Evolutionary conservation across 306 rosid species (phyloP), one percentile per base, ranked within the genome.

Genomic region (Glycyrrhiza uralensis): DNA sequence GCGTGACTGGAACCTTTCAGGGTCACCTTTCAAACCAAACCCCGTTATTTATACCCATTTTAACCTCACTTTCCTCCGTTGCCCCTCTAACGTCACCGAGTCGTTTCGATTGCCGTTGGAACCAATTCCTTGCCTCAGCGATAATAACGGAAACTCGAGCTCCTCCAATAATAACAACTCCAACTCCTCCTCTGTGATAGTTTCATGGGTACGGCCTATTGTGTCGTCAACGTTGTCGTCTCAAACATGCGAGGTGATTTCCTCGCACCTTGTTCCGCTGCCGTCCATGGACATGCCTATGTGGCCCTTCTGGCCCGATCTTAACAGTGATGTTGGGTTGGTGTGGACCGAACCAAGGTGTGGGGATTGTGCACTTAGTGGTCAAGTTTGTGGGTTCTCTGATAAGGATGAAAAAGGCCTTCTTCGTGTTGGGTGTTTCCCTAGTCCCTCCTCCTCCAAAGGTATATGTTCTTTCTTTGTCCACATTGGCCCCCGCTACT

Each of bases 261-360:
- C 78, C 44, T 60, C 28, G 6, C 86, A 35, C 52, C 1, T 5
- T n/a, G 80, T 81, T 26, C 96, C 89, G 3, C 14, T 66, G 0
- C 26, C 63, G 0, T 0, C 2, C 13, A 1, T 35, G 62, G 52
- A 64, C 51, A 22, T 35, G 46, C 35, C 63, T 32, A 6, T 38
- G 66, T 39, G 61, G 82, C 66, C 55, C 2, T 29, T 6, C 60
- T 23, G 57, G 66, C 17, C 65, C 2, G 58, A 41, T 42, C 66
- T 76, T 26, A 65, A 7, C 47, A 4, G 2, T 0, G 79, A 75
- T 79, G 24, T 84, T 26, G 29, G 13, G 26, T 57, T 90, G 83
- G 44, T 17, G 0, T 90, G 96, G 96, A 59, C 20, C 3, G 13
- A 45, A 32, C 89, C 93, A 0, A 4, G 42, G 2, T 86, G 93